These are phyloP conservation scores for Houttuynia cordata DNA, from an alignment of 164 flowering plant genomes.

Conservation along the genomic window DNA sequence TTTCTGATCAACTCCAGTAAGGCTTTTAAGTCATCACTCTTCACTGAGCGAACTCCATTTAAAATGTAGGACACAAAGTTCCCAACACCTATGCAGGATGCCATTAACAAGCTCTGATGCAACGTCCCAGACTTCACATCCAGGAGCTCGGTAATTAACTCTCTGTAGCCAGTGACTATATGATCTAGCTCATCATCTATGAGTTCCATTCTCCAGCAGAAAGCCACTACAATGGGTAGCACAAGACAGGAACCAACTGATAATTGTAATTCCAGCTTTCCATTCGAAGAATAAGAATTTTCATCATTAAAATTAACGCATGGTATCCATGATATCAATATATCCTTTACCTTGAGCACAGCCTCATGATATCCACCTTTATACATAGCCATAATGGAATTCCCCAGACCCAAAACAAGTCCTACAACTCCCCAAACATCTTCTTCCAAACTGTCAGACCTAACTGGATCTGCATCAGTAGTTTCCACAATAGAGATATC, in stretches of 20 bases:
- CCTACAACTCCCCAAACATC: slow-evolving; percentile 92
- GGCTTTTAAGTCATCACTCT: slow-evolving; percentile 31
- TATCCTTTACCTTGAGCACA: slow-evolving; percentile 46
- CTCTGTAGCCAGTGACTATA: slow-evolving; percentile 42
- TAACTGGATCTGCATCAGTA: slow-evolving; percentile 16
- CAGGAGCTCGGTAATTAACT: slow-evolving; percentile 55
- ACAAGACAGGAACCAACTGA: slow-evolving; percentile 77
- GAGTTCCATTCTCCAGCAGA: slow-evolving; percentile 68
- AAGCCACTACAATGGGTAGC: slow-evolving; percentile 54
- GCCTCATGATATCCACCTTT: slow-evolving; percentile 53
- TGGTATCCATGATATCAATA: slow-evolving; percentile 63
- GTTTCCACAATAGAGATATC: slow-evolving; percentile 9
- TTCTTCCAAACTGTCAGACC: slow-evolving; percentile 39
- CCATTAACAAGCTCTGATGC: slow-evolving; percentile 66
- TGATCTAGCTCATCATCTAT: slow-evolving; percentile 50
- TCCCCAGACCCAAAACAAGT: slow-evolving; percentile 68
- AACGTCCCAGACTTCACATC: slow-evolving; percentile 34
- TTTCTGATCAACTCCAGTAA: slow-evolving; percentile 51
- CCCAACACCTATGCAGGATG: slow-evolving; percentile 83
- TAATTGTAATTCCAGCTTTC: slow-evolving; percentile 23
- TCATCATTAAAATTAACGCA: slow-evolving; percentile 17
- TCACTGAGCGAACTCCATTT: slow-evolving; percentile 50
- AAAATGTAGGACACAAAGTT: slow-evolving; percentile 61
- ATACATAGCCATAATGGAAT: slow-evolving; percentile 52
- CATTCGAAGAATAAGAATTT: slow-evolving; percentile 9